Evolutionary conservation across 2,329 filamentous ascomycete genomes (phyloP).

Genomic region (Aspergillus clavatus): DNA sequence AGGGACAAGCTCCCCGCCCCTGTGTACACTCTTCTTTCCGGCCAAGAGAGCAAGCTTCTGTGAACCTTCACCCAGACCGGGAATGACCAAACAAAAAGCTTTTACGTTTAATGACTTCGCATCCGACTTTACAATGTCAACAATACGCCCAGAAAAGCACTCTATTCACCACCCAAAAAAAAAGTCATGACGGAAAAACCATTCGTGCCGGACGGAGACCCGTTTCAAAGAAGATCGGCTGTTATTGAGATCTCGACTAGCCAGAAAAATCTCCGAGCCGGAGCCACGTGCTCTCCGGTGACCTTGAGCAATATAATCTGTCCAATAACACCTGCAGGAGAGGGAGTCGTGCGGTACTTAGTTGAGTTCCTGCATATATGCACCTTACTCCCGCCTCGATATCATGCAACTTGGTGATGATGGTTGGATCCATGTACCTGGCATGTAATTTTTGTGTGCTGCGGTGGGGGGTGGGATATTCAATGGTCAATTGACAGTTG

Average conservation of each 20-base stretch:
- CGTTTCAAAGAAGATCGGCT: neutral
- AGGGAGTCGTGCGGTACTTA: no score
- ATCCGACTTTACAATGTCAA: neutral
- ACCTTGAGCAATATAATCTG: neutral
- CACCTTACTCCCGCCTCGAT: neutral
- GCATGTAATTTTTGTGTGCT: neutral
- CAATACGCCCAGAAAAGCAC: neutral
- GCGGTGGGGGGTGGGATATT: neutral
- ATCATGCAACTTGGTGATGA: neutral
- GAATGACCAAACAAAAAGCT: neutral
- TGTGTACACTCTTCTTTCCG: slow-evolving; percentile 74
- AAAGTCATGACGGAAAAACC: neutral
- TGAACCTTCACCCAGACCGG: neutral
- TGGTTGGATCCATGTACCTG: neutral
- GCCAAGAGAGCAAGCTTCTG: slow-evolving; percentile 44
- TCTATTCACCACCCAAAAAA: neutral
- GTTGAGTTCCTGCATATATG: neutral
- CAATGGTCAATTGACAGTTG: neutral
- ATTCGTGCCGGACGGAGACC: no score
- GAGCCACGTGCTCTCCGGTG: neutral
- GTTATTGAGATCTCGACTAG: neutral
- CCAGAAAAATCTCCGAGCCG: neutral
- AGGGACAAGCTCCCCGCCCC: slow-evolving; percentile 82
- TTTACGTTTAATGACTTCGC: neutral
- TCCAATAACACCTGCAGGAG: neutral